Conservation (phyloP, 441 rosid genomes). For the Pelargonium australe region DNA sequence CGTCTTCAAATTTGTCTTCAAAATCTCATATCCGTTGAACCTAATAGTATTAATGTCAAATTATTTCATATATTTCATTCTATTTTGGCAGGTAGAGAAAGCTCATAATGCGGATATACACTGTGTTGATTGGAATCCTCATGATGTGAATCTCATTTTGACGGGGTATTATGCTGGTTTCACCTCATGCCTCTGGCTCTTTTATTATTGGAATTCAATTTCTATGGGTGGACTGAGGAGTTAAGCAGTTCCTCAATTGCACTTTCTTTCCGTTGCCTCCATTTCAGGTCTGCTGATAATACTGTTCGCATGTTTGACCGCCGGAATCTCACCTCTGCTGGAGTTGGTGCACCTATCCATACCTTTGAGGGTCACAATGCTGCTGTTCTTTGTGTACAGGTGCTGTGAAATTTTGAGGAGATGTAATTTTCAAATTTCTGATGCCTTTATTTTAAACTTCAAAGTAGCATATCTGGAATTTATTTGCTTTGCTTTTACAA, state of each 20-base stretch:
- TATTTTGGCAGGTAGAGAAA: slow-evolving; percentile 66
- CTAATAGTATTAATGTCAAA: neutral
- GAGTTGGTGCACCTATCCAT: slow-evolving; percentile 71
- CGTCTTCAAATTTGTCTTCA: neutral
- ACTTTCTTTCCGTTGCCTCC: neutral
- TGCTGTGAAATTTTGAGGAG: slow-evolving; percentile 18
- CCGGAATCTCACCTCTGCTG: slow-evolving; percentile 64
- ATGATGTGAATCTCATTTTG: slow-evolving; percentile 72
- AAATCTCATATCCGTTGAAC: neutral
- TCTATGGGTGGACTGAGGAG: no score
- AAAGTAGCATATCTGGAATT: slow-evolving; percentile 6
- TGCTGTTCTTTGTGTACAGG: slow-evolving; percentile 98
- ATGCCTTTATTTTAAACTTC: neutral
- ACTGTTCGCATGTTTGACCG: slow-evolving; percentile 87
- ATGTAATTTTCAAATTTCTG: neutral
- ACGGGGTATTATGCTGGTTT: slow-evolving; percentile 57
- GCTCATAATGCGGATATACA: slow-evolving; percentile 96
- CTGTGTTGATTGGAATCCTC: slow-evolving; percentile 96
- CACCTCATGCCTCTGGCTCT: neutral
- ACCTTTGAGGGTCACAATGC: slow-evolving; percentile 92
- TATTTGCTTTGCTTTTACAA: neutral
- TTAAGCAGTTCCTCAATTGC: neutral
- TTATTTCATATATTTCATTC: slow-evolving; percentile 6
- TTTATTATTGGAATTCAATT: neutral
- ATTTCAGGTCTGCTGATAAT: slow-evolving; percentile 86